Base-by-base conservation (phyloP, 2,329 filamentous ascomycete species). In the Ophioceras dolichostomum region DNA sequence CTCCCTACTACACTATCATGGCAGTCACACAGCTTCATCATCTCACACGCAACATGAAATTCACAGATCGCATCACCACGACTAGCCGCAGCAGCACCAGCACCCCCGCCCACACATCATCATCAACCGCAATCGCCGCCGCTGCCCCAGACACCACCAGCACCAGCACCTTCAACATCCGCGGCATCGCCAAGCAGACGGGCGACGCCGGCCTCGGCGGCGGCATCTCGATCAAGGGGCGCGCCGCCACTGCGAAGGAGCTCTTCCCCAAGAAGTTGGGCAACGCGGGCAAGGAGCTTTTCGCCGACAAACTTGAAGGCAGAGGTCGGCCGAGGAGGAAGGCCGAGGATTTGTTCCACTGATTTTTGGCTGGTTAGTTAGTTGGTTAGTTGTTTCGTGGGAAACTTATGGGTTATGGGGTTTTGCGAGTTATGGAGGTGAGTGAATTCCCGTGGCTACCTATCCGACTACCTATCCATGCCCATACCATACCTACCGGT, bases 311-410 rank as follows among this genome's bases (percentile, higher is more conserved):
- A 43, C 50, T 76, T 19, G 69, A 74, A 37, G 73, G 71, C 2
- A 64, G 76, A 43, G 66, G 70, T 12, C 65, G 67, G 41, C 67
- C 64, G 43, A 70, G 83, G 45, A 73, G 79, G 47, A 76, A 66
- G 50, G 83, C 83, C 0, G 79, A 84, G 48, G 83, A 88, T 58
- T 62, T 83, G 44, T 88, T 86, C 52, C 65, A 68, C 43, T 86
- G 56, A 70, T 28, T n/a, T n/a, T n/a, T n/a, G n/a, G n/a, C n/a
- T n/a, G n/a, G n/a, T n/a, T n/a, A n/a, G n/a, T n/a, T n/a, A n/a
- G n/a, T 16, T 10, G 16, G 34, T 16, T 36, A n/a, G n/a, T n/a
- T n/a, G n/a, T n/a, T n/a, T n/a, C n/a, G n/a, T n/a, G n/a, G n/a
- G n/a, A n/a, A n/a, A n/a, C n/a, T n/a, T n/a, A n/a, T n/a, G n/a